Base-by-base conservation (phyloP, 73 alveolate genomes). In the Halteria grandinella region DNA sequence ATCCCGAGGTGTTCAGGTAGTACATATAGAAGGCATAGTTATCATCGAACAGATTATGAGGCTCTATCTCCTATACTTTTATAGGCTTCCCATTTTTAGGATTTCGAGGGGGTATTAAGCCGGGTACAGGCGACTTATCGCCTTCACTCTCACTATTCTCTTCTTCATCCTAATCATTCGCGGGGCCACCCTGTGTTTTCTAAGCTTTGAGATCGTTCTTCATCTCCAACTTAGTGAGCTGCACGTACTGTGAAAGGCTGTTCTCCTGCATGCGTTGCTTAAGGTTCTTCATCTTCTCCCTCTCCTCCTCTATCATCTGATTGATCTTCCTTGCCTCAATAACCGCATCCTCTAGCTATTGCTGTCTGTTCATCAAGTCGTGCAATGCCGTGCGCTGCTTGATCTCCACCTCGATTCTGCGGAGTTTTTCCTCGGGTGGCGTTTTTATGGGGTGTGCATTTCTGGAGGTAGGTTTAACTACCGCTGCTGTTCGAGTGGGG, bases 1-100 rank as follows among this genome's bases (percentile, higher is more conserved):
- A 20, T 18, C 58, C 55, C 24, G 49, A 18, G 4, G 49, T 60
- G 29, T 60, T 34, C 3, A 60, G 43, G 21, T 60, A 59, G 10
- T 34, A 37, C 45, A 60, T 60, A 37, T 60, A 60, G 58, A 60
- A 60, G n/a, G 37, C 77, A 60, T 60, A 60, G 41, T 60, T 60
- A 40, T 60, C 77, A 40, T 60, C 77, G 43, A 60, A 60, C 2
- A 21, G 37, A 20, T 18, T 2, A n/a, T 43, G 3, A 21, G 17
- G 43, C 15, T 53, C 69, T 5, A 25, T 53, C 6, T 53, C 50
- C 37, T 7, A 5, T 21, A 20, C 10, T 25, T 7, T 53, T 15
- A 11, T 39, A 31, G 21, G 6, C 24, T 48, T 25, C 21, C 21
- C 59, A 48, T 48, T 48, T 14, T 48, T 48, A 48, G 17, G 17